phyloP scores from a whole-genome alignment of 2,329 filamentous ascomycete genomes.

The Beauveria rudraprayagi region DNA sequence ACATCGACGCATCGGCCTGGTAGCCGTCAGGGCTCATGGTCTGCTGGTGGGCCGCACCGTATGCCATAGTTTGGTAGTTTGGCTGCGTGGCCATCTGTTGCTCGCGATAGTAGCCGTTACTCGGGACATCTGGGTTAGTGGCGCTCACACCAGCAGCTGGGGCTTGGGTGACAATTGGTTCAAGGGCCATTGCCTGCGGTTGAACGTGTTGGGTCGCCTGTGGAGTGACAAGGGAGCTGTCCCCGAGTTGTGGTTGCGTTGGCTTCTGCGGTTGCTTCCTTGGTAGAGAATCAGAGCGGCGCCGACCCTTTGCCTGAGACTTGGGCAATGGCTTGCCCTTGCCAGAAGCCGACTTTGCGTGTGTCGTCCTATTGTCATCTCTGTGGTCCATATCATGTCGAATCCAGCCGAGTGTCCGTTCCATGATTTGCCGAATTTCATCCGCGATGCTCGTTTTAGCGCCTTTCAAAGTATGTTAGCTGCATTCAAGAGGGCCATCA shows the following conservation, averaged over 20 bases:
- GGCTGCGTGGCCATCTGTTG: constrained; percentile 19
- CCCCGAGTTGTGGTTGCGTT: not conserved
- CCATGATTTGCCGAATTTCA: constrained; percentile 40
- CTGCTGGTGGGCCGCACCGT: constrained; percentile 21
- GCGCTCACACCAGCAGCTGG: not conserved
- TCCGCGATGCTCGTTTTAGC: constrained; percentile 35
- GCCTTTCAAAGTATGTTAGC: constrained; percentile 27
- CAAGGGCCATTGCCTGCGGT: not conserved
- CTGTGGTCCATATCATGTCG: constrained; percentile 39
- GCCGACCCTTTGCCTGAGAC: not conserved
- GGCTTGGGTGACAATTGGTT: not conserved
- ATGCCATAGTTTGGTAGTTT: constrained; percentile 24
- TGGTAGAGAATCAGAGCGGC: not conserved
- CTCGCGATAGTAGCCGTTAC: constrained; percentile 25
- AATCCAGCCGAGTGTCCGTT: constrained; percentile 45
- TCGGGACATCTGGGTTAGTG: constrained; percentile 13
- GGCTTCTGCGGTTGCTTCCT: constrained; percentile 3
- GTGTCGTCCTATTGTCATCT: constrained; percentile 10
- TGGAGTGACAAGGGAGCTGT: not conserved
- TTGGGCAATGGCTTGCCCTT: constrained; percentile 5
- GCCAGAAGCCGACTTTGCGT: not conserved
- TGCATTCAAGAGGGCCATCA: not conserved
- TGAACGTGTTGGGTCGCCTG: not conserved
- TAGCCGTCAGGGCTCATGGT: constrained; percentile 17
- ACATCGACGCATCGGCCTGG: constrained; percentile 21